A percentile compares a stretch with the other conserved stretches of the same genome.
phyloP scores from a whole-genome alignment of 2,329 filamentous ascomycete species.

The Passalora sequoiae region DNA sequence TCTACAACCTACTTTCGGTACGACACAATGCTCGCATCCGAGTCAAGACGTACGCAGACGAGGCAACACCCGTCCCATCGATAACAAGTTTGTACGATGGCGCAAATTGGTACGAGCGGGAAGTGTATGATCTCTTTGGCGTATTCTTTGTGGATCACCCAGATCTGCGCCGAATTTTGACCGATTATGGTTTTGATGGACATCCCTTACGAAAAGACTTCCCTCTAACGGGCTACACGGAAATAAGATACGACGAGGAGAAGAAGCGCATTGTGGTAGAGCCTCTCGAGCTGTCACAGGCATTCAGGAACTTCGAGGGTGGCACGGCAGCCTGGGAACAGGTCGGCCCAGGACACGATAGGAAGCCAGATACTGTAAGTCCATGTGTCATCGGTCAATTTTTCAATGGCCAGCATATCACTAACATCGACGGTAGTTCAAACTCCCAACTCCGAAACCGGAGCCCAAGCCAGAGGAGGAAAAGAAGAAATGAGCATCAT shows the following conservation, averaged over 20 bases:
- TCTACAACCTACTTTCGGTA: conserved; percentile 94
- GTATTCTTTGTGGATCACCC: conserved; percentile 96
- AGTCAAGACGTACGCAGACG: conserved; percentile 98
- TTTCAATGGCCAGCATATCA: too few species aligned
- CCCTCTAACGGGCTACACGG: conserved; percentile 94
- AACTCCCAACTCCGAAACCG: conserved; percentile 90
- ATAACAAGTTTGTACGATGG: conserved; percentile 83
- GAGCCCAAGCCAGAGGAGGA: conserved; percentile 85
- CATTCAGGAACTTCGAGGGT: conserved; percentile 97
- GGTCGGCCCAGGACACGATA: conserved; percentile 66
- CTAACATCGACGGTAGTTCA: conserved; percentile 56
- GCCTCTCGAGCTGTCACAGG: conserved; percentile 94
- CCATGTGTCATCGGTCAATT: conserved; percentile 5
- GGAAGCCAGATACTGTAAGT: conserved; percentile 65
- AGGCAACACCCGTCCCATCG: conserved; percentile 87
- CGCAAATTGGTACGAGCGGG: conserved; percentile 97
- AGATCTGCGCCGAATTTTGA: conserved; percentile 96
- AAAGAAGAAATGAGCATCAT: conserved; percentile 59
- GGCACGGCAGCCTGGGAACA: conserved; percentile 57
- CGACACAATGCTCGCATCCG: conserved; percentile 94
- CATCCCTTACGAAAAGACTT: conserved; percentile 98
- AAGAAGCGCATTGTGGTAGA: conserved; percentile 99
- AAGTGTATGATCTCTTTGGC: conserved; percentile 95
- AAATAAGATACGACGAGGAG: conserved; percentile 97
- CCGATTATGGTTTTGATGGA: conserved; percentile 97